Evolutionary conservation across 2,329 filamentous ascomycete species (phyloP).

Genomic region (Cladosporium halotolerans): DNA sequence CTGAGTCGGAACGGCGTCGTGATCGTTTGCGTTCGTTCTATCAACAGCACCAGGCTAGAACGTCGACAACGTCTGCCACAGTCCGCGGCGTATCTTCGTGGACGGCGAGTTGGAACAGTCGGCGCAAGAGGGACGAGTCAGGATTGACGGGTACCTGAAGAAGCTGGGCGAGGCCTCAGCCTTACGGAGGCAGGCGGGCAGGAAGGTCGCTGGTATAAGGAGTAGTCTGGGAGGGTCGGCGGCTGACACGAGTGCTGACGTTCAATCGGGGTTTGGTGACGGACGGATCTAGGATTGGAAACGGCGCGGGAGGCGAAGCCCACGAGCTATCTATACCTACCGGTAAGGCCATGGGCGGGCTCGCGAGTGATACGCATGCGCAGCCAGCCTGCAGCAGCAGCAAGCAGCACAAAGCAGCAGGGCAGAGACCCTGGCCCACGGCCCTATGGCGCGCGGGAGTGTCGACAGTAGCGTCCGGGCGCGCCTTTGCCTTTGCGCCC

Average conservation of each 20-base stretch:
- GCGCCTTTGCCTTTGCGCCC: conserved; percentile 5
- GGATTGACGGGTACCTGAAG: conserved; percentile 10
- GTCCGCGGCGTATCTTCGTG: not conserved
- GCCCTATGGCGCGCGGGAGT: conserved; percentile 6
- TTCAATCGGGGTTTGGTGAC: not conserved
- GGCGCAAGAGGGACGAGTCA: conserved; percentile 4
- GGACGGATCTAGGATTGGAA: not conserved
- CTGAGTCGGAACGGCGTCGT: too few relatives aligned
- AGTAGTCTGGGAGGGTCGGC: not conserved
- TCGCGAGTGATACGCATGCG: too few relatives aligned
- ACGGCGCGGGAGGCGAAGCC: conserved; percentile 2
- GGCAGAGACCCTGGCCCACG: conserved; percentile 3
- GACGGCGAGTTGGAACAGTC: not conserved
- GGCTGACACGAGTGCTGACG: not conserved
- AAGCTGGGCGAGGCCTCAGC: conserved; percentile 2
- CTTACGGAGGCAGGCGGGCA: not conserved
- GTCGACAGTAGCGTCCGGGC: conserved; percentile 8
- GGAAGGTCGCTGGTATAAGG: not conserved
- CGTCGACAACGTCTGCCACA: not conserved
- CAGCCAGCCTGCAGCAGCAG: too few relatives aligned
- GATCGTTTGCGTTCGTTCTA: too few relatives aligned
- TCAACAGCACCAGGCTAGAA: not conserved
- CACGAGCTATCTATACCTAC: conserved; percentile 7
- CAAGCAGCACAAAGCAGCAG: too few relatives aligned
- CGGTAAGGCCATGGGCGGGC: too few relatives aligned